phyloP scores from a whole-genome alignment of 2,329 filamentous ascomycete genomes.

The Colletotrichum ledebouriae region DNA sequence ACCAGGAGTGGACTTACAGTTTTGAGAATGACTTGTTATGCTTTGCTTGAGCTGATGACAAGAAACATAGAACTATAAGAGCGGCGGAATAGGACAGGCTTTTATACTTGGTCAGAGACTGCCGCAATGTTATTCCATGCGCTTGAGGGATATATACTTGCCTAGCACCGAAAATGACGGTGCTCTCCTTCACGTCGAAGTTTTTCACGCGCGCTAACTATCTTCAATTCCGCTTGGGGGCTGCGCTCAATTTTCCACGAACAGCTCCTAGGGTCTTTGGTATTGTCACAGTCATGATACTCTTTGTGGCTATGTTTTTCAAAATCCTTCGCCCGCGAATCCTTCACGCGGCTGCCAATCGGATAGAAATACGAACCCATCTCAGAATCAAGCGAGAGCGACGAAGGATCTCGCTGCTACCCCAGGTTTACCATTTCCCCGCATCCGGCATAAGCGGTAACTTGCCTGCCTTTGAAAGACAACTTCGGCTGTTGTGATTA shows the following conservation, averaged over 20 bases:
- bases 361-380: background rate
- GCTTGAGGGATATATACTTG: too few species aligned
- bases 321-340: background rate
- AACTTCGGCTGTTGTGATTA: background rate
- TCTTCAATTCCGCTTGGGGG: background rate
- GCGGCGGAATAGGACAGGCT: too few species aligned
- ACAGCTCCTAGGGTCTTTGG: background rate
- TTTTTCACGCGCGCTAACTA: background rate
- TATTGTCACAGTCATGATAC: background rate
- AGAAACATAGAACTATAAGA: too few species aligned
- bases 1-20: too few species aligned
- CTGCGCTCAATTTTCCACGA: background rate
- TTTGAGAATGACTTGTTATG: too few species aligned
- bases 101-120: too few species aligned
- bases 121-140: too few species aligned
- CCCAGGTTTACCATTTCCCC: background rate
- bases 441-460: background rate
- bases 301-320: background rate
- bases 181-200: background rate
- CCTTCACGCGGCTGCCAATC: constrained; percentile 2
- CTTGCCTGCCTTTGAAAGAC: background rate
- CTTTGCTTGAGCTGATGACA: too few species aligned
- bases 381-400: constrained; percentile 1
- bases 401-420: constrained; percentile 2
- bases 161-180: too few species aligned